Percentiles rank a stretch among this genome's conserved stretches.
These are phyloP conservation scores for Russula virescens DNA, from an alignment of 768 basidiomycete genomes.

Conservation along the genomic window DNA sequence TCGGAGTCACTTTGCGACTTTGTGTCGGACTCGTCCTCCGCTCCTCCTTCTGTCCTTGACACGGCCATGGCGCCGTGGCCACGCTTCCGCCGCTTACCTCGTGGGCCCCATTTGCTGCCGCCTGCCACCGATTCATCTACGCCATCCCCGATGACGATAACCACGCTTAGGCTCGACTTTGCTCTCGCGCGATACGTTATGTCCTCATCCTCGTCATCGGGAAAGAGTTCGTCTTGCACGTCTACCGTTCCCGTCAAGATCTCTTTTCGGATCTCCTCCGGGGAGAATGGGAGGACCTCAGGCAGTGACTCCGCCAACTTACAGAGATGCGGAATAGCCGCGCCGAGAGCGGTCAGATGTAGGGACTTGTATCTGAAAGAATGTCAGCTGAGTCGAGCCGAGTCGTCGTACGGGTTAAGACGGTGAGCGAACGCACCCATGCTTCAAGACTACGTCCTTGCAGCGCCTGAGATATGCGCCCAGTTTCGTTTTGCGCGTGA, in stretches of 20 bases:
- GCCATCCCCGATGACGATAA: slow-evolving; percentile 59
- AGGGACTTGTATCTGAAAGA: slow-evolving; percentile 59
- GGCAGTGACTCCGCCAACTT: slow-evolving; percentile 68
- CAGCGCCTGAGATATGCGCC: slow-evolving; percentile 73
- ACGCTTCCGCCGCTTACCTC: slow-evolving; percentile 22
- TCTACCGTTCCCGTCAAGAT: slow-evolving; percentile 65
- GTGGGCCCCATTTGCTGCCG: slow-evolving; percentile 21
- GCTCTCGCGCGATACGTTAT: slow-evolving; percentile 55
- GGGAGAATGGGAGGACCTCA: slow-evolving; percentile 58
- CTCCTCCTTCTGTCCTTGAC: not conserved
- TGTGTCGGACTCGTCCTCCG: not conserved
- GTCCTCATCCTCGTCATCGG: slow-evolving; percentile 68
- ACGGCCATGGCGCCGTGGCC: not conserved
- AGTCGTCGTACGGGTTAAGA: not conserved
- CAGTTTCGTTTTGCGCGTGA: slow-evolving; percentile 70
- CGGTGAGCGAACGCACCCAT: slow-evolving; percentile 50
- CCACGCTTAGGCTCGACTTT: slow-evolving; percentile 62
- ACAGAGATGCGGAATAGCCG: slow-evolving; percentile 78
- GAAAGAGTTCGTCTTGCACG: slow-evolving; percentile 74
- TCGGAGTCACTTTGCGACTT: slow-evolving; percentile 1
- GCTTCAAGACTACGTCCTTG: slow-evolving; percentile 61
- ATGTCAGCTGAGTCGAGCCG: not conserved
- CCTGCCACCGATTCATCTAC: slow-evolving; percentile 36
- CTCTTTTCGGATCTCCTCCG: slow-evolving; percentile 56
- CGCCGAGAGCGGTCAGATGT: slow-evolving; percentile 78